Conservation (phyloP, 192 early-diverging fungal genomes). For the Umbelopsis vinacea region DNA sequence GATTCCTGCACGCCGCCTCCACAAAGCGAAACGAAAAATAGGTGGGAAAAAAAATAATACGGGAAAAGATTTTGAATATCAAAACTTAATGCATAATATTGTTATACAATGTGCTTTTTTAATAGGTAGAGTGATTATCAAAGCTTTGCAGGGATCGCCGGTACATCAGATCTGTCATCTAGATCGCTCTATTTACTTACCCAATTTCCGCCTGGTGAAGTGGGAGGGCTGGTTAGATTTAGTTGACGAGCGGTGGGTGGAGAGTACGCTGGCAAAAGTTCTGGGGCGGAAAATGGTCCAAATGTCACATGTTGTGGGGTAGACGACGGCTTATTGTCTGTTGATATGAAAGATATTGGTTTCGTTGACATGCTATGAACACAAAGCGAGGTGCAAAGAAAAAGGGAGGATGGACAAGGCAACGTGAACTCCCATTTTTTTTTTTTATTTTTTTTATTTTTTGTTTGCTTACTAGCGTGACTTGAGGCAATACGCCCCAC, state of each 20-base stretch:
- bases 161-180: no score
- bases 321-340: not conserved
- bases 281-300: slow-evolving; percentile 11
- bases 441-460: not conserved
- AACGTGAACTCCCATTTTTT: not conserved
- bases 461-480: no score
- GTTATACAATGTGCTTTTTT: no score
- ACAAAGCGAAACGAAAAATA: not conserved
- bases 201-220: not conserved
- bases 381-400: not conserved
- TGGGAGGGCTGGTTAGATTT: no score
- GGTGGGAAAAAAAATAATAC: not conserved
- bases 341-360: not conserved
- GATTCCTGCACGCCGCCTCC: not conserved
- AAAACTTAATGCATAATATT: no score
- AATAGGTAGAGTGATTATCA: no score
- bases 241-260: not conserved
- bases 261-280: not conserved
- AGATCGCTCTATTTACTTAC: not conserved
- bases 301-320: not conserved
- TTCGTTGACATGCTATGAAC: not conserved
- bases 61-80: no score
- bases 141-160: no score
- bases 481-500: no score
- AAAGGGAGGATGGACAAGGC: not conserved